A percentile compares a stretch with the other conserved stretches of the same genome.
phyloP scores from a whole-genome alignment of 129 eudicot genomes.

The Kitagawia praeruptora region DNA sequence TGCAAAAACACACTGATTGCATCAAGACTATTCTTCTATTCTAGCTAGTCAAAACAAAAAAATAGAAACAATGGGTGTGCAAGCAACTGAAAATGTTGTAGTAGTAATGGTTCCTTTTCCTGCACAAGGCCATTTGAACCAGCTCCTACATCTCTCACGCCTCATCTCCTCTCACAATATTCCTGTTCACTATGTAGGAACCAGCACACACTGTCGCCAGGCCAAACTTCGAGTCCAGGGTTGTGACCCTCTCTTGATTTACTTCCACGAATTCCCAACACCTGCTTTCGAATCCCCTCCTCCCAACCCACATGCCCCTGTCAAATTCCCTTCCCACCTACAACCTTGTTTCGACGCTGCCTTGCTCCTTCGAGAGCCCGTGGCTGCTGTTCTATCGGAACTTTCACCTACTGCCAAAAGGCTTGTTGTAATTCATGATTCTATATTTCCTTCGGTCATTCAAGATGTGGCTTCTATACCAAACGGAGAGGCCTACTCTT shows the following conservation, averaged over 20 bases:
- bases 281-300: not conserved
- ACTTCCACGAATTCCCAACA: not conserved
- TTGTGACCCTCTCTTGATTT: not conserved
- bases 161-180: not conserved
- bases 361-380: not conserved
- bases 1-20: not conserved
- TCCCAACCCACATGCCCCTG: not conserved
- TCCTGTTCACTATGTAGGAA: not conserved
- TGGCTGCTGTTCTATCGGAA: not conserved
- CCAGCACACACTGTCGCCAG: not conserved
- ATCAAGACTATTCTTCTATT: not conserved
- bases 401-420: not conserved
- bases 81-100: not conserved
- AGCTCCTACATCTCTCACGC: constrained; percentile 1
- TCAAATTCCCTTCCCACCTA: not conserved
- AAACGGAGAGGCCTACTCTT: not conserved
- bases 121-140: not conserved
- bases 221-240: not conserved
- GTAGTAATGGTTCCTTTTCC: not conserved
- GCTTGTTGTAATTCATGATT: not conserved
- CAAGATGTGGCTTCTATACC: not conserved
- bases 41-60: not conserved
- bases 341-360: not conserved
- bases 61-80: not conserved
- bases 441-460: not conserved